phyloP scores from a whole-genome alignment of 768 basidiomycete species.

The Boletus pseudopeckii region DNA sequence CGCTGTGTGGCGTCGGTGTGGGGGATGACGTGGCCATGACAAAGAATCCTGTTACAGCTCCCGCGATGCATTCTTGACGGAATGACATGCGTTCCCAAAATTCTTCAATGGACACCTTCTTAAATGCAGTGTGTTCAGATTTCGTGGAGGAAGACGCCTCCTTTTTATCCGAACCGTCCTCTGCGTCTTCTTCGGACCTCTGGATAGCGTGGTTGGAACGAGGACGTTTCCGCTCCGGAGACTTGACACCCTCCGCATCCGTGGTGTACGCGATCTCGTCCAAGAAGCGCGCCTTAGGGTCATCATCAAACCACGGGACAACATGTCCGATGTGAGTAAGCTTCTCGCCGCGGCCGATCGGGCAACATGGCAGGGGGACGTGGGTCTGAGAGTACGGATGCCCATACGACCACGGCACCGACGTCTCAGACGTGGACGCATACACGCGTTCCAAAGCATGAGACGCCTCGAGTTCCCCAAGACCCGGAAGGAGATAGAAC shows the following conservation, averaged over 20 bases:
- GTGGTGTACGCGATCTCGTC: conserved; percentile 82
- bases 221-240: conserved; percentile 59
- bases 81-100: conserved; percentile 99
- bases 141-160: conserved; percentile 20
- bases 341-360: conserved; percentile 35
- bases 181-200: conserved; percentile 20
- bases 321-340: conserved; percentile 53
- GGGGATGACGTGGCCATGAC: conserved; percentile 49
- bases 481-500: conserved; percentile 71
- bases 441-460: conserved; percentile 47
- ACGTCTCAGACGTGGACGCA: conserved; percentile 16
- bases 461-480: conserved; percentile 61
- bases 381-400: conserved; percentile 63
- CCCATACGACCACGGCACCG: conserved; percentile 63
- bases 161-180: conserved; percentile 28
- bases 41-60: conserved; percentile 93
- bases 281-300: conserved; percentile 92
- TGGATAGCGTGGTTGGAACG: conserved; percentile 27
- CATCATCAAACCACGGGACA: conserved; percentile 93
- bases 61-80: conserved; percentile 89
- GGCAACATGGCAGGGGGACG: conserved; percentile 43
- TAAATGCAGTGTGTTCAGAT: conserved; percentile 49
- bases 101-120: conserved; percentile 63
- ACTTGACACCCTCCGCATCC: conserved; percentile 53
- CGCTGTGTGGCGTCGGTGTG: conserved; percentile 15